These are phyloP conservation scores for Sanghuangporus sanghuang DNA, from an alignment of 1,284 basidiomycete species.

Conservation along the genomic window DNA sequence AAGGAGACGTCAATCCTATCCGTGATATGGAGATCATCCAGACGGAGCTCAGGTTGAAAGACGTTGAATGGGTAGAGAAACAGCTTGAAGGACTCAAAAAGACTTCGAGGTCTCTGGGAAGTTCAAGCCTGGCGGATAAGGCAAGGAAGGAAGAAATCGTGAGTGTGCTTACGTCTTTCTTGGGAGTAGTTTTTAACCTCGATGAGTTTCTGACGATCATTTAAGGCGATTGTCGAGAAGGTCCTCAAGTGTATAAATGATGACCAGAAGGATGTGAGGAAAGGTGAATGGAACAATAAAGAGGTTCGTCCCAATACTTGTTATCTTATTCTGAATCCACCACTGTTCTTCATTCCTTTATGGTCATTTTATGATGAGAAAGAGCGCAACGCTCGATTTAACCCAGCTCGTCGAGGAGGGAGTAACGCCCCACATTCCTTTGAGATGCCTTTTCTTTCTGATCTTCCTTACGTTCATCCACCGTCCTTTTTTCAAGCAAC, in stretches of 20 bases:
- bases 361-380: conserved; percentile 59
- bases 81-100: conserved; percentile 78
- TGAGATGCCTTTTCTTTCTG: conserved; percentile 53
- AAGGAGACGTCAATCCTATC: conserved; percentile 94
- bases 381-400: conserved; percentile 71
- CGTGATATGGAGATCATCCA: conserved; percentile 99
- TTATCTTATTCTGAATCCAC: not conserved
- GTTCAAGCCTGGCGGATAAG: conserved; percentile 85
- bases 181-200: conserved; percentile 8
- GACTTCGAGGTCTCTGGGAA: conserved; percentile 66
- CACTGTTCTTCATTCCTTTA: conserved; percentile 1
- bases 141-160: conserved; percentile 97
- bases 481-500: not conserved
- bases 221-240: conserved; percentile 81
- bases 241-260: conserved; percentile 76
- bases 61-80: conserved; percentile 99
- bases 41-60: conserved; percentile 91
- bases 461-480: conserved; percentile 22
- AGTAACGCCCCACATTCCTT: conserved; percentile 62
- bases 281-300: conserved; percentile 94
- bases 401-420: conserved; percentile 71
- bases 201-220: conserved; percentile 19
- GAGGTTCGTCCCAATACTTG: conserved; percentile 63
- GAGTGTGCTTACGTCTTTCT: conserved; percentile 26
- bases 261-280: conserved; percentile 90